These are phyloP conservation scores for Dictyostelium purpureum DNA, from an alignment of 78 protist species.

Conservation along the genomic window DNA sequence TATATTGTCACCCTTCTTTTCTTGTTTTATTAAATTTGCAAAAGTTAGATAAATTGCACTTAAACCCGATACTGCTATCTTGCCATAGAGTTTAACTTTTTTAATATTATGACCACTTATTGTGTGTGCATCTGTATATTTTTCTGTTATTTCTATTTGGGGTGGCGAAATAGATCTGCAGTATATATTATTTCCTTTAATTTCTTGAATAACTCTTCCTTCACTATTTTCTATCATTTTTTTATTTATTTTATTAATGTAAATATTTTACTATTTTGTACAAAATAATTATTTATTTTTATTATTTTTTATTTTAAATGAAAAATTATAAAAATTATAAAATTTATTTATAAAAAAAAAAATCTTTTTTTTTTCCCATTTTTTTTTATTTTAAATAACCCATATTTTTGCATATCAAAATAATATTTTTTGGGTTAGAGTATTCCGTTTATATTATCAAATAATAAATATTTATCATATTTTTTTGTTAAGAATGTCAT, in stretches of 20 bases:
- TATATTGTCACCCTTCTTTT: neutral
- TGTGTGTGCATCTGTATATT: constrained; percentile 2
- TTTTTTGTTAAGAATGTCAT: no score
- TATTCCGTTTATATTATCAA: no score
- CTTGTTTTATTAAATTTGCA: neutral
- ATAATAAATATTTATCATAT: no score
- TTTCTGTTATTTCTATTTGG: neutral
- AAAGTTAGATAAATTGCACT: neutral
- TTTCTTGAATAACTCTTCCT: neutral
- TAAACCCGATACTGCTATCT: neutral
- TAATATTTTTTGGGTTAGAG: no score
- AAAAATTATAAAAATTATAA: no score
- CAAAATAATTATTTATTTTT: no score
- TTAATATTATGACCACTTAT: neutral
- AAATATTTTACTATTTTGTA: neutral
- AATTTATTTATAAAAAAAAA: no score
- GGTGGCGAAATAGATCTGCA: neutral
- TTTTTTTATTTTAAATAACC: no score
- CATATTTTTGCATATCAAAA: no score
- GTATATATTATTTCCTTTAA: neutral
- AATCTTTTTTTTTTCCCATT: no score
- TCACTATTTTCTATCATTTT: neutral
- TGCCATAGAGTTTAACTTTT: neutral
- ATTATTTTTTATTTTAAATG: no score
- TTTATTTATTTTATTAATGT: neutral